Base-by-base conservation (phyloP, 352 stramenopile species). In the Phytophthora brassicae region DNA sequence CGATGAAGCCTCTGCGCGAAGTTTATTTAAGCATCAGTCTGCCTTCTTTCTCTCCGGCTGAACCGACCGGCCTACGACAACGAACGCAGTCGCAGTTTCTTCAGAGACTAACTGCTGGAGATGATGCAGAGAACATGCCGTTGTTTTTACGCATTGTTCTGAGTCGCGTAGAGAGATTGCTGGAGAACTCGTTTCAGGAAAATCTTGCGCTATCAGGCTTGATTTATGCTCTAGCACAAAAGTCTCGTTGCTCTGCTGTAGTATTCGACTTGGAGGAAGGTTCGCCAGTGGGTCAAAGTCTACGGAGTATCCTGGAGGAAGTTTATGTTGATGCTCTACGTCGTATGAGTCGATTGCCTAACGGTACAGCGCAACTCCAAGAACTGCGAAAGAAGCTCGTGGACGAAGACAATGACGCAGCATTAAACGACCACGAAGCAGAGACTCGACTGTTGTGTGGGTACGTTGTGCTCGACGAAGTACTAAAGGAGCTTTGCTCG, bases 401-500 rank as follows among this genome's bases (percentile, higher is more conserved):
- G 19, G 73, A 84, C 11, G 67, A 90, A 36, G 82, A 89, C 64
- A 90, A 89, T 43, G 76, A 88, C 29, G 65, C 78, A 31, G 67
- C 60, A 5, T 36, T 87, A 41, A 86, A 87, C 45, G 77, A 86
- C 33, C 72, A 90, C 43, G 84, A 91, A 38, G 69, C 74, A 4
- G 79, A 92, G 49, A 83, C 75, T 24, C 79, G 79, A 6, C 43
- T 93, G 29, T 44, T 95, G 12, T 88, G 81, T 23, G 83, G 79
- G 0, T 93, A 82, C n/a, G 73, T 94, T 22, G 75, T 95, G 29
- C 62, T 95, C 16, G 86, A 95, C 46, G 86, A 95, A 56, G 80
- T 95, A 28, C 58, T 95, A 2, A 94, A 94, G 60, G 86, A 95
- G 60, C 72, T 95, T 2, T 92, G 86, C 46, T 91, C 84, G 9